Evolutionary conservation across 192 early-diverging fungal genomes (phyloP).

Genomic region (Thamnidium elegans): DNA sequence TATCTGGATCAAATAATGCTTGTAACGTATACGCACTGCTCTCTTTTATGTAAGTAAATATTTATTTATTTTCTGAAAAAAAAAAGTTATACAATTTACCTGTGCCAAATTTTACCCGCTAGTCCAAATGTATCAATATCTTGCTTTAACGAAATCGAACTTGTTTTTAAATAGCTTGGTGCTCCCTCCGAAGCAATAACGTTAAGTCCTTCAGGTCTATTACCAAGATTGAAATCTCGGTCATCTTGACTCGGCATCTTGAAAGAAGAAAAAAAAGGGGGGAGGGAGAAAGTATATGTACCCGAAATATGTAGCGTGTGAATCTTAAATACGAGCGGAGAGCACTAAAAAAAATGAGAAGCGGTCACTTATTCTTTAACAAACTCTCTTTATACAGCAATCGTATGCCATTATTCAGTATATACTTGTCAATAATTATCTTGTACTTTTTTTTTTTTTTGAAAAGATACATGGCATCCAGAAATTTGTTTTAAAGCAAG

Average conservation of each 20-base stretch:
- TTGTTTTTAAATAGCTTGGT: constrained; percentile 10
- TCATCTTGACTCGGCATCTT: constrained; percentile 9
- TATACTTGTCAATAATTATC: too few relatives aligned
- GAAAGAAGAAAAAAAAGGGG: not conserved
- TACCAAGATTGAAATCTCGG: constrained; percentile 26
- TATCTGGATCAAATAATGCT: constrained; percentile 33
- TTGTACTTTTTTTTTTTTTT: too few relatives aligned
- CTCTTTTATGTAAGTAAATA: not conserved
- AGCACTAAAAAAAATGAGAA: too few relatives aligned
- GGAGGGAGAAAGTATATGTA: not conserved
- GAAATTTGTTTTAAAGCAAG: too few relatives aligned
- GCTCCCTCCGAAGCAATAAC: constrained; percentile 21
- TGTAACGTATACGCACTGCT: constrained; percentile 47
- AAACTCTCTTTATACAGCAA: too few relatives aligned
- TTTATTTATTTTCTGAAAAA: not conserved
- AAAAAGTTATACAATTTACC: constrained; percentile 24
- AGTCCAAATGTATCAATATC: constrained; percentile 47
- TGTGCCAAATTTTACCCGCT: constrained; percentile 54
- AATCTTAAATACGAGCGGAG: too few relatives aligned
- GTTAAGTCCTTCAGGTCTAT: constrained; percentile 29
- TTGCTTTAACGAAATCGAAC: constrained; percentile 24
- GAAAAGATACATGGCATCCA: too few relatives aligned
- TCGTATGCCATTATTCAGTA: too few relatives aligned
- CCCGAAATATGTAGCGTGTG: too few relatives aligned
- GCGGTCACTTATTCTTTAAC: too few relatives aligned